Conservation (phyloP, 2,329 filamentous ascomycete species). For the Ceratocystis harringtonii region DNA sequence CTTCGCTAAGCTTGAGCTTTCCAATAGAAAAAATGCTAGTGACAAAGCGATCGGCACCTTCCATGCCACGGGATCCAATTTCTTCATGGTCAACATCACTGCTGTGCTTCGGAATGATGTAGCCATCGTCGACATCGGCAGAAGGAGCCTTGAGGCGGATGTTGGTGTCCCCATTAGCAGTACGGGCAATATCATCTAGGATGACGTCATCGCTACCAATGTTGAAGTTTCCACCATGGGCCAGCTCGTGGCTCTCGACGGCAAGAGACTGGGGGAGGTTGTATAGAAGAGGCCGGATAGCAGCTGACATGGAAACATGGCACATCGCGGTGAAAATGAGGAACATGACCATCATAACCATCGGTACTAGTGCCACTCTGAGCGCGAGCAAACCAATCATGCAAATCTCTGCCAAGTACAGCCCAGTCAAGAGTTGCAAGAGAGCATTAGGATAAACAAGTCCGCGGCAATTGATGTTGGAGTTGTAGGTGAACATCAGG, state of each 20-base stretch:
- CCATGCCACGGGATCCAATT: constrained; percentile 25
- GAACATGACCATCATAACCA: constrained; percentile 63
- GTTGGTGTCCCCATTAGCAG: background rate
- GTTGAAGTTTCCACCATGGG: constrained; percentile 10
- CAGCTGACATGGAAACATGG: constrained; percentile 57
- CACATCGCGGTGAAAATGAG: constrained; percentile 62
- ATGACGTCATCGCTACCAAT: constrained; percentile 17
- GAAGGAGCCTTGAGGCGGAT: background rate
- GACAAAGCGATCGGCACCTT: constrained; percentile 27
- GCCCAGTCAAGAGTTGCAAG: constrained; percentile 68
- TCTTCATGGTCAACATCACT: constrained; percentile 14
- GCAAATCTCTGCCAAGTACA: constrained; percentile 71
- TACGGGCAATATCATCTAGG: background rate
- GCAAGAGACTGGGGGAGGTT: constrained; percentile 63
- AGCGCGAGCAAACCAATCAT: constrained; percentile 74
- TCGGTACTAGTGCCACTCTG: constrained; percentile 47
- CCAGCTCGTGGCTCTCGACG: constrained; percentile 26
- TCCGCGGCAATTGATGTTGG: constrained; percentile 72
- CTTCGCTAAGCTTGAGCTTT: constrained; percentile 21
- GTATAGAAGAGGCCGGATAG: constrained; percentile 59
- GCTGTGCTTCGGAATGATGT: constrained; percentile 19
- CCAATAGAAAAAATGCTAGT: constrained; percentile 24
- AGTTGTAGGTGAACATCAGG: constrained; percentile 71
- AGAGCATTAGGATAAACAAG: constrained; percentile 76
- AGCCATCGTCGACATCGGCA: constrained; percentile 19